Evolutionary conservation across 2,329 filamentous ascomycete species (phyloP).

Genomic region (Aspergillus sp.): DNA sequence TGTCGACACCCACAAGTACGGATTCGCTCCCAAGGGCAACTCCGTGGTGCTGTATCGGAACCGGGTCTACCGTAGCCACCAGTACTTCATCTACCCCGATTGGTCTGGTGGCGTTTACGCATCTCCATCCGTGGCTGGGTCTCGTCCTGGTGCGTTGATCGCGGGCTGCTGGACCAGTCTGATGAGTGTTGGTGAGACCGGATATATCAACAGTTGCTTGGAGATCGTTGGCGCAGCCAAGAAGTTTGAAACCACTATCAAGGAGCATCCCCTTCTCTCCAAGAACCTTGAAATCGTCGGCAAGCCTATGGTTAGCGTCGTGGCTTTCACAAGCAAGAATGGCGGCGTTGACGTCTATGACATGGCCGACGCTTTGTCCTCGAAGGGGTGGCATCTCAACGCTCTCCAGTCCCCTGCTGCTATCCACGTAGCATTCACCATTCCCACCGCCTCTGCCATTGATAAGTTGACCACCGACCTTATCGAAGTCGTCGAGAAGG

Average conservation of each 20-base stretch:
- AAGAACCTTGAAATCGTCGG: constrained; percentile 78
- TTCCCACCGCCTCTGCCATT: constrained; percentile 78
- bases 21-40: constrained; percentile 97
- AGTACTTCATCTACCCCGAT: constrained; percentile 94
- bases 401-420: constrained; percentile 87
- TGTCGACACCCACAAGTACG: constrained; percentile 98
- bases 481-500: constrained; percentile 57
- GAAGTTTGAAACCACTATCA: constrained; percentile 74
- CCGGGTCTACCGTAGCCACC: constrained; percentile 74
- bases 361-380: constrained; percentile 82
- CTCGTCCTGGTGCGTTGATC: constrained; percentile 87
- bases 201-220: constrained; percentile 83
- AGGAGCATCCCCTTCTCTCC: constrained; percentile 65
- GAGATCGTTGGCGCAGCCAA: constrained; percentile 86
- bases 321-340: constrained; percentile 77
- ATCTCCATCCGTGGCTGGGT: constrained; percentile 87
- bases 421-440: constrained; percentile 89
- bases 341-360: constrained; percentile 84
- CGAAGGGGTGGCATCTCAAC: constrained; percentile 92
- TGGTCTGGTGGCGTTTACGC: constrained; percentile 97
- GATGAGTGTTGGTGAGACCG: constrained; percentile 81
- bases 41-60: constrained; percentile 89
- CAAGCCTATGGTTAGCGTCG: constrained; percentile 81
- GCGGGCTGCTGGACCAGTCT: constrained; percentile 93
- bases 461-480: constrained; percentile 76